Percentiles rank a stretch among this genome's conserved stretches.
Evolutionary conservation across 2,329 filamentous ascomycete genomes (phyloP).

Genomic region (Metarhizium guizhouense): DNA sequence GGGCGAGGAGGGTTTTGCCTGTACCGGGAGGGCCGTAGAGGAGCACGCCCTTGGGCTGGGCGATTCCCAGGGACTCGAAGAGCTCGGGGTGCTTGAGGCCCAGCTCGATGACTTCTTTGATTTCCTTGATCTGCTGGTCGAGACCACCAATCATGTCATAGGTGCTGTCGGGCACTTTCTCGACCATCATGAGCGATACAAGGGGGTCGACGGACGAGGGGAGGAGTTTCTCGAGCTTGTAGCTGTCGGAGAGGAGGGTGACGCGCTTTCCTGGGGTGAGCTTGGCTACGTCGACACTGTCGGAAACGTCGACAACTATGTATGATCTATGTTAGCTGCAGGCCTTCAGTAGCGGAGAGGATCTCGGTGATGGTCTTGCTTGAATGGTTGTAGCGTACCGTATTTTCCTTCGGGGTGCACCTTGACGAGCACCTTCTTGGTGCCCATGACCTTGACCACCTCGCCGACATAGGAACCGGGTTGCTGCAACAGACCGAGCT

Average conservation of each 20-base stretch:
- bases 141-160: slow-evolving; percentile 99
- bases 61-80: slow-evolving; percentile 97
- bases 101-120: slow-evolving; percentile 99
- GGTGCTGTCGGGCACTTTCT: slow-evolving; percentile 98
- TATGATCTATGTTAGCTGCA: not conserved
- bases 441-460: slow-evolving; percentile 99
- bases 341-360: too few relatives aligned
- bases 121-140: slow-evolving; percentile 99
- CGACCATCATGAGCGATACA: slow-evolving; percentile 99
- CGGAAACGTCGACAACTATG: slow-evolving; percentile 87
- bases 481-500: slow-evolving; percentile 91
- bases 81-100: slow-evolving; percentile 97
- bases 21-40: slow-evolving; percentile 96
- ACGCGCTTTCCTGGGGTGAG: slow-evolving; percentile 97
- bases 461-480: slow-evolving; percentile 97
- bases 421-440: slow-evolving; percentile 98
- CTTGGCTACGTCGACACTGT: slow-evolving; percentile 89
- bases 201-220: slow-evolving; percentile 97
- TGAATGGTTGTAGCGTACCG: slow-evolving; percentile 42
- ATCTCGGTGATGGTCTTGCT: not conserved
- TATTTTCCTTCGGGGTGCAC: slow-evolving; percentile 99
- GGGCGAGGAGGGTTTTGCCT: slow-evolving; percentile 88
- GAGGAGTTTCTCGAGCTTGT: slow-evolving; percentile 98
- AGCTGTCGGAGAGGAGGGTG: slow-evolving; percentile 90
- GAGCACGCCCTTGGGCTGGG: slow-evolving; percentile 93